phyloP scores from a whole-genome alignment of 2,329 filamentous ascomycete genomes.

The Lasiodiplodia gonubiensis region DNA sequence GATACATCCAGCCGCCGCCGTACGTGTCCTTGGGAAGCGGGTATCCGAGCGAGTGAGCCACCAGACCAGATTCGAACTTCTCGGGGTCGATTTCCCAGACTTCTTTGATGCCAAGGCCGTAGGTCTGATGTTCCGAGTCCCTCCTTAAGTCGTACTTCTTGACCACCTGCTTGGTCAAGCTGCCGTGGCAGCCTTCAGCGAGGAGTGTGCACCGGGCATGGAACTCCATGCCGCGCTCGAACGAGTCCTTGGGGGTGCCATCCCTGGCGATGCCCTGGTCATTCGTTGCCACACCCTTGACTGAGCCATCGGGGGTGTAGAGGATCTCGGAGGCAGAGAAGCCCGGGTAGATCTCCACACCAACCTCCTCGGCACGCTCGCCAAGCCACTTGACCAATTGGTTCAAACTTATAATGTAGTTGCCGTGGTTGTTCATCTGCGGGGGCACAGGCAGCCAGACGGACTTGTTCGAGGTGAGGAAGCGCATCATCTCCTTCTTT shows the following conservation, averaged over 20 bases:
- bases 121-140: constrained; percentile 93
- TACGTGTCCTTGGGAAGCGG: constrained; percentile 88
- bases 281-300: constrained; percentile 94
- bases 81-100: constrained; percentile 95
- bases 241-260: constrained; percentile 85
- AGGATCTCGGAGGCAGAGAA: constrained; percentile 94
- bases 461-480: constrained; percentile 80
- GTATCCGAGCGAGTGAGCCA: constrained; percentile 91
- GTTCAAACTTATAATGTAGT: constrained; percentile 96
- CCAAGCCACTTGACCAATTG: constrained; percentile 96
- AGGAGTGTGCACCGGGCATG: constrained; percentile 90
- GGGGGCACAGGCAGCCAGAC: constrained; percentile 87
- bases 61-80: constrained; percentile 85
- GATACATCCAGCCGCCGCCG: constrained; percentile 97
- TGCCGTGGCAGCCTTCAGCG: constrained; percentile 94
- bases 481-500: constrained; percentile 85
- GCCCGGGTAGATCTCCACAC: constrained; percentile 94
- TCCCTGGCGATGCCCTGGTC: constrained; percentile 84
- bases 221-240: constrained; percentile 98
- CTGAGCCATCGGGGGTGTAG: constrained; percentile 83
- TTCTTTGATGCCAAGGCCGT: constrained; percentile 92
- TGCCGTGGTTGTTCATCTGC: constrained; percentile 98
- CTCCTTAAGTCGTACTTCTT: constrained; percentile 90
- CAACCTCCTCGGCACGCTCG: constrained; percentile 93
- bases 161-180: constrained; percentile 90